Evolutionary conservation across 2,329 filamentous ascomycete genomes (phyloP).

Genomic region (Rhinocladiella similis): DNA sequence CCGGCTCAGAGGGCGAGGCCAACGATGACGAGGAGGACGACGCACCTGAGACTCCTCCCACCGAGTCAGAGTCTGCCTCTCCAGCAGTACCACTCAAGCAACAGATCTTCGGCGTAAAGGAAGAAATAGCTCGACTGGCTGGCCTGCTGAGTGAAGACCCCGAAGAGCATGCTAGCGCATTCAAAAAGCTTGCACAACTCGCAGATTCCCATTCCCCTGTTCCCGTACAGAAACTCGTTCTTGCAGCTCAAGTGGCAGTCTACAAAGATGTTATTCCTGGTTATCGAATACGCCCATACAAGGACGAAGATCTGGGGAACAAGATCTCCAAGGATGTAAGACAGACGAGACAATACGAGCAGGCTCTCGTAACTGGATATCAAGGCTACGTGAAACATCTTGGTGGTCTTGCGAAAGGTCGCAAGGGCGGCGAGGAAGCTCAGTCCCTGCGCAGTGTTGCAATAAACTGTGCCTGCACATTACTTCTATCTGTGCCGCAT

Average conservation of each 20-base stretch:
- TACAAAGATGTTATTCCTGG: conserved; percentile 97
- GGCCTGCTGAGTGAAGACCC: conserved; percentile 83
- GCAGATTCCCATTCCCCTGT: conserved; percentile 61
- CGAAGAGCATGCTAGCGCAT: conserved; percentile 79
- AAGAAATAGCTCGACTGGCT: conserved; percentile 84
- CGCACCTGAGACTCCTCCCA: conserved; percentile 32
- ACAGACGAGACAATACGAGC: conserved; percentile 79
- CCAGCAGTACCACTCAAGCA: conserved; percentile 69
- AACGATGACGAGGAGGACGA: conserved; percentile 54
- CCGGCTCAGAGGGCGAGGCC: conserved; percentile 56
- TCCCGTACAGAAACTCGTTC: conserved; percentile 78
- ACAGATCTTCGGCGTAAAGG: conserved; percentile 83
- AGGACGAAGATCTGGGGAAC: conserved; percentile 70
- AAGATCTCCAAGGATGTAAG: conserved; percentile 92
- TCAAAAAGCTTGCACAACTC: conserved; percentile 74
- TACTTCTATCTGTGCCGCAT: conserved; percentile 81
- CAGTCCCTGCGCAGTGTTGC: conserved; percentile 67
- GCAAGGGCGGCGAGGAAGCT: conserved; percentile 38
- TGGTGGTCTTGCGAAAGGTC: conserved; percentile 63
- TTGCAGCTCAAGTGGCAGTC: conserved; percentile 83
- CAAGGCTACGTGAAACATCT: conserved; percentile 80
- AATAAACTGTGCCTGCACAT: conserved; percentile 78
- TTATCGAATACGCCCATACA: conserved; percentile 83
- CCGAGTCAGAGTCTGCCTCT: conserved; percentile 54
- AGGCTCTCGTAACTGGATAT: conserved; percentile 81